Base-by-base conservation (phyloP, 2,329 filamentous ascomycete species). In the Arthroderma uncinatum region DNA sequence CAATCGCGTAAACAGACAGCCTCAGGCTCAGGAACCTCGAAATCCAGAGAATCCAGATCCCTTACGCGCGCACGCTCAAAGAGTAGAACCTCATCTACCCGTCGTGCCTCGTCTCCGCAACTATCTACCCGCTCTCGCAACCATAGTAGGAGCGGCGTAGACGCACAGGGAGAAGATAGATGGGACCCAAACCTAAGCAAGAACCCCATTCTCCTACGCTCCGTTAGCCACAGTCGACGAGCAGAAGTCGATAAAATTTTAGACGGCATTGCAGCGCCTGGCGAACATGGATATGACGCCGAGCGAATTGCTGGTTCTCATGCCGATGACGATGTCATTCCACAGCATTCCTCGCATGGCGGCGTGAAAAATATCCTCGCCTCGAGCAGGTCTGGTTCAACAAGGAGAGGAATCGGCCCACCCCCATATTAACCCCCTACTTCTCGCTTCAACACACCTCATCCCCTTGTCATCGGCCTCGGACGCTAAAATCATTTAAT, bases 161-260 rank as follows among this genome's bases (percentile, higher is more conserved):
- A 44, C 10, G 14, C 19, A 10, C 40, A 21, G 10, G 40, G 25
- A 23, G 44, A 50, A 19, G 44, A 19, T 7, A 16, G 9, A 19
- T 50, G 44, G 44, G 44, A 50, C n/a, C 67, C 50, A 37, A 39
- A 21, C 70, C 58, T 65, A 68, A 7, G 70, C 68, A 9, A 70
- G 62, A 63, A 64, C 63, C 9, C 34, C 52, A 50, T 50, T 4
- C 10, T 53, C n/a, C 33, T 54, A 12, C 50, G 55, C 23, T 60
- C 59, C 21, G 16, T 58, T 44, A 62, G 58, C 55, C 53, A 58
- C 3, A 58, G 59, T 25, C 62, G 57, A 30, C 60, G 67, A 30
- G 67, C 67, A 50, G 66, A 74, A 37, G 60, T 74, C 33, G 65
- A 68, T 37, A 70, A 68, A 39, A 65, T 74, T 9, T 59, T 74